Conservation (phyloP, 2,329 filamentous ascomycete species). For the Hypomyces perniciosus region DNA sequence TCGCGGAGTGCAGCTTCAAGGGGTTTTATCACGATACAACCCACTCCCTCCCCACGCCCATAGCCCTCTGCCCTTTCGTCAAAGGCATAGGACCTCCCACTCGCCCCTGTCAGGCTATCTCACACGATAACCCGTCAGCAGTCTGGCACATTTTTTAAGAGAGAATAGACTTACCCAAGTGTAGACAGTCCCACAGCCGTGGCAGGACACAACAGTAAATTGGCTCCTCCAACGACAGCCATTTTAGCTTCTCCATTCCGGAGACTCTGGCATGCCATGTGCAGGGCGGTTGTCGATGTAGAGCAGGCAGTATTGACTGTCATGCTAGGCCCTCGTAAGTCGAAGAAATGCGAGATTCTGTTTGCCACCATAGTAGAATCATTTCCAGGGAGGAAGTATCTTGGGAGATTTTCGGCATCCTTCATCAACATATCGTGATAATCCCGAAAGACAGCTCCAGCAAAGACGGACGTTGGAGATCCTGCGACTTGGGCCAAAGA, state of each 20-base stretch:
- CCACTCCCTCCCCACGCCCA: constrained; percentile 8
- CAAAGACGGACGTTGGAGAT: background rate
- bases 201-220: constrained; percentile 6
- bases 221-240: constrained; percentile 13
- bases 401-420: background rate
- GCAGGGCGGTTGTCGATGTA: background rate
- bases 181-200: too few species aligned
- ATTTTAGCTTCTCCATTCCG: constrained; percentile 1
- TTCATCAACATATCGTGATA: background rate
- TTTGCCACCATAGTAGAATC: constrained; percentile 2
- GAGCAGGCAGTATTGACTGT: constrained; percentile 11
- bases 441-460: constrained; percentile 1
- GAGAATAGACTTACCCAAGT: too few species aligned
- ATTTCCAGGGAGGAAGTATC: background rate
- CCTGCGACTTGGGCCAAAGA: constrained; percentile 1
- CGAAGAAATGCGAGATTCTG: constrained; percentile 10
- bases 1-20: constrained; percentile 1
- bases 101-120: background rate
- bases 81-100: constrained; percentile 5
- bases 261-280: constrained; percentile 2
- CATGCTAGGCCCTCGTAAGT: constrained; percentile 5
- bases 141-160: background rate
- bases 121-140: background rate
- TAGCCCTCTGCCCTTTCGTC: constrained; percentile 4
- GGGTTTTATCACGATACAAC: constrained; percentile 1